phyloP scores from a whole-genome alignment of 768 basidiomycete species.

The Tylopilus felleus region DNA sequence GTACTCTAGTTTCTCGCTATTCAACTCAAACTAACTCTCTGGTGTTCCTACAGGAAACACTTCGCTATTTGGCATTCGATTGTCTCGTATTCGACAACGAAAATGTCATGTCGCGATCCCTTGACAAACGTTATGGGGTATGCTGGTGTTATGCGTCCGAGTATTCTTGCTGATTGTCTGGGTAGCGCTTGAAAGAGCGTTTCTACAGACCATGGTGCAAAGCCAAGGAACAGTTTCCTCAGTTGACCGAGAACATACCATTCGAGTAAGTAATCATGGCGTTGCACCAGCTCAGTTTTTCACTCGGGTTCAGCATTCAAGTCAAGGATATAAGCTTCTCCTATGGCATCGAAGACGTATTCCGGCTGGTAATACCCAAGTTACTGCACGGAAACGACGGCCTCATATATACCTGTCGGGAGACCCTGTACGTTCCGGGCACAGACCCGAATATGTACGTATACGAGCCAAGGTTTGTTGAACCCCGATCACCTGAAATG shows the following conservation, averaged over 20 bases:
- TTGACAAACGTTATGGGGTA: constrained; percentile 91
- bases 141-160: constrained; percentile 24
- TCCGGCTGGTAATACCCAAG: constrained; percentile 75
- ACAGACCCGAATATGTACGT: constrained; percentile 89
- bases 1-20: constrained; percentile 40
- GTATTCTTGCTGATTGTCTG: constrained; percentile 3
- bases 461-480: constrained; percentile 51
- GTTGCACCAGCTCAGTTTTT: constrained; percentile 4
- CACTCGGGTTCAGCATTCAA: constrained; percentile 55
- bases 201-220: constrained; percentile 78
- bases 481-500: not conserved
- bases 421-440: constrained; percentile 72
- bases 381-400: constrained; percentile 94
- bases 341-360: constrained; percentile 85
- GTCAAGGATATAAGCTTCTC: constrained; percentile 87
- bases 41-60: constrained; percentile 54
- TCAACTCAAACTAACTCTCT: not conserved
- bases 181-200: constrained; percentile 62
- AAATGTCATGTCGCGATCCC: constrained; percentile 79
- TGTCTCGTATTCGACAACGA: constrained; percentile 83
- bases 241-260: constrained; percentile 60
- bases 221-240: constrained; percentile 66
- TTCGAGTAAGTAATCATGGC: constrained; percentile 65
- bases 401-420: constrained; percentile 92
- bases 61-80: constrained; percentile 88